Evolutionary conservation across 768 basidiomycete genomes (phyloP), one percentile per base, ranked within the genome.

Genomic region (Psilocybe azurescens): DNA sequence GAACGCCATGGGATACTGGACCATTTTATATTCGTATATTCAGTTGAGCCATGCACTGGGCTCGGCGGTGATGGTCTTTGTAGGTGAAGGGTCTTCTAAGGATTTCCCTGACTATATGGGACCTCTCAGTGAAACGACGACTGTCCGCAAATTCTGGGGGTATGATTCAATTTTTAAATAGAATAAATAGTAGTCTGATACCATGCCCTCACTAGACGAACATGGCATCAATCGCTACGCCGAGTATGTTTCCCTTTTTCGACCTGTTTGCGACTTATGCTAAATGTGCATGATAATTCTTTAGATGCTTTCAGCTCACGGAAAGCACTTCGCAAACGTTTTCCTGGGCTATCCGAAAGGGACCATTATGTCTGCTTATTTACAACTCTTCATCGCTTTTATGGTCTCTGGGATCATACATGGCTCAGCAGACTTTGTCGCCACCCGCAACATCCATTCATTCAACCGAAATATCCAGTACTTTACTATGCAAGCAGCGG

Each of bases 111-210:
- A 72, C 29, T 32, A 76, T 7, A 78, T 74, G 53, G 79, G 79
- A 0, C 53, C 55, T 14, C 67, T 67, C 56, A 47, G 53, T 2
- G 72, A 79, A 16, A 74, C 75, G 7, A 78, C 75, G 54, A 76
- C 77, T 0, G 61, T 81, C 13, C 72, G 76, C 20, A 70, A 70
- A 9, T 74, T 78, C 39, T 81, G 79, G 80, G 73, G 78, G 80
- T 80, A 24, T 24, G 24, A 24, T 24, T 24, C 24, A 24, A 24
- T 24, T 24, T 24, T 24, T 24, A 24, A 24, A 24, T 24, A 24
- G 24, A 24, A 24, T 24, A 24, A 24, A 24, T 24, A 24, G 2
- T 24, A 24, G 24, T 24, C 24, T 24, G 24, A 24, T 24, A 24
- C 24, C 24, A 24, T 24, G 24, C 24, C 24, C 24, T 24, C 18